Base-by-base conservation (phyloP, 2,329 filamentous ascomycete genomes). In the Neurospora sp. region DNA sequence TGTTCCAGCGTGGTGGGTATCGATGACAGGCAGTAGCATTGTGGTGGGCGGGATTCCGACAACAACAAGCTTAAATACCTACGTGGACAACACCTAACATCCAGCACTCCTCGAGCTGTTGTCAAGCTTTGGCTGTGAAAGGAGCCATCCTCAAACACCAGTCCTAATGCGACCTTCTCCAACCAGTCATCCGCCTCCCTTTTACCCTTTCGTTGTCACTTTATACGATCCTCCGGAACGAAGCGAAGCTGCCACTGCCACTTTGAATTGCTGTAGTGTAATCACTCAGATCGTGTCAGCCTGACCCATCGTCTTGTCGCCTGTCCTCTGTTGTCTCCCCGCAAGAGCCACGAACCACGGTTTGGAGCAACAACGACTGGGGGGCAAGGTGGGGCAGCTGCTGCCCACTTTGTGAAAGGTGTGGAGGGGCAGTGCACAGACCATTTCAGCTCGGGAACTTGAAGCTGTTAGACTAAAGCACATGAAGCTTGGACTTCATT, bases 391-490 rank as follows among this genome's bases (percentile, higher is more conserved):
- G 73, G 74, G 71, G 74, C 69, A 73, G 43, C 70, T 70, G 10
- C 43, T 15, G 67, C 58, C 72, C 70, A 67, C 67, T 66, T 72
- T 71, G 15, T 58, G 23, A 58, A 58, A 33, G 46, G 23, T 58
- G 66, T 73, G 74, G 74, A 73, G 74, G 74, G 74, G 74, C 70
- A 73, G 70, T 38, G 73, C 73, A 74, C 72, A 69, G 73, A 73
- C 71, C 73, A 71, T 15, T 9, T 33, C 46, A 28, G 46, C 46
- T 58, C 43, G 19, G 46, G 46, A 52, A 23, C 23, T 23, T 23
- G 23, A 23, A 58, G 46, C 46, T 58, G 23, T 58, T 33, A 23
- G 23, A 23, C 23, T 23, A 28, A 52, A 58, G 46, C 19, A 28
- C 11, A 58, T 58, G 46, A 33, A 58, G 46, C 46, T 58, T 58